phyloP scores from a whole-genome alignment of 768 basidiomycete species.

The Mycena leptocephala region DNA sequence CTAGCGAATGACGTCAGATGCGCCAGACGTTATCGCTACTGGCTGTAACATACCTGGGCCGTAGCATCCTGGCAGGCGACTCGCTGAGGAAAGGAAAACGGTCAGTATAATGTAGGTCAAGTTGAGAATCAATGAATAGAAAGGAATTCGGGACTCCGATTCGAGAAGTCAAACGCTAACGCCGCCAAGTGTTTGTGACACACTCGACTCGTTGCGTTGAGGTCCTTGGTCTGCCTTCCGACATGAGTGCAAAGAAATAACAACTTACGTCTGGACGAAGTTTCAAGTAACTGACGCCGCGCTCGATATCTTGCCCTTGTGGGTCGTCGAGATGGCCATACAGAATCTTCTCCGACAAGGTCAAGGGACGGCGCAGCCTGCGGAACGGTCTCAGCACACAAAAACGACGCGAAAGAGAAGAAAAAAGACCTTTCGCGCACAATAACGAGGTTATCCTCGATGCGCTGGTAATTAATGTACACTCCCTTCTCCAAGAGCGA shows the following conservation, averaged over 20 bases:
- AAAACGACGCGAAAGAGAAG: not conserved
- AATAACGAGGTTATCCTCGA: conserved; percentile 96
- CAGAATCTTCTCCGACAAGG: conserved; percentile 96
- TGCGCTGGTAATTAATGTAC: conserved; percentile 96
- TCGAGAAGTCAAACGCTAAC: not conserved
- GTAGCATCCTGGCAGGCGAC: conserved; percentile 95
- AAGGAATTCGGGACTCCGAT: not conserved
- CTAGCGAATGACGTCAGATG: conserved; percentile 62
- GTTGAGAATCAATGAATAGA: not conserved
- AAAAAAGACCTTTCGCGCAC: conserved; percentile 83
- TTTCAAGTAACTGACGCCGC: conserved; percentile 96
- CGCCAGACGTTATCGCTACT: conserved; percentile 33
- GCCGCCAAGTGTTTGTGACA: not conserved
- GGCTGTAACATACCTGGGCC: conserved; percentile 74
- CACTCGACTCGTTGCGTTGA: not conserved
- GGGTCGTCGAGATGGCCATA: conserved; percentile 99
- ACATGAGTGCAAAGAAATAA: conserved; percentile 11
- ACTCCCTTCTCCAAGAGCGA: conserved; percentile 86
- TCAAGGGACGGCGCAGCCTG: conserved; percentile 92
- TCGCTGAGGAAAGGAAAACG: conserved; percentile 63
- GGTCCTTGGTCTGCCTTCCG: too few relatives aligned
- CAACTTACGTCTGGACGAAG: conserved; percentile 94
- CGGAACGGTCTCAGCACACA: conserved; percentile 17
- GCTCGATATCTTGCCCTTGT: conserved; percentile 90
- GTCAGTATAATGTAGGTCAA: conserved; percentile 3